Conservation (phyloP, 139 green algal species). For the Yamagishiella unicocca region DNA sequence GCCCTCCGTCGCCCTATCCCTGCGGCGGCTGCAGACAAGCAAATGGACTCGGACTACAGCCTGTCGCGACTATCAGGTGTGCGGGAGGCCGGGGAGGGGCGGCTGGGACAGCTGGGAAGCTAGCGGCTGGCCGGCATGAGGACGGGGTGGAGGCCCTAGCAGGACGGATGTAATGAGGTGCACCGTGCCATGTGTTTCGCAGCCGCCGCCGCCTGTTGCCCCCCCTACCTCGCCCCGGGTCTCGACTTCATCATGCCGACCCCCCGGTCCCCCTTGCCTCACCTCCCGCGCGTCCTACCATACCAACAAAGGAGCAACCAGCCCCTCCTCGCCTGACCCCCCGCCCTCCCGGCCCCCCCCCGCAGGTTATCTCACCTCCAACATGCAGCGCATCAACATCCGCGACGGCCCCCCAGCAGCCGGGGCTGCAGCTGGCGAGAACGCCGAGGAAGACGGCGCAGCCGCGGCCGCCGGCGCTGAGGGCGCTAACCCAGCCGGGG, state of each 20-base stretch:
- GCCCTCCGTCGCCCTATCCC: neutral
- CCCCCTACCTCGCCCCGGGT: too few species aligned
- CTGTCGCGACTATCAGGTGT: conserved; percentile 33
- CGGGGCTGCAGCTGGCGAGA: too few species aligned
- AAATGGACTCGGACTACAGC: conserved; percentile 50
- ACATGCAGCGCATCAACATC: conserved; percentile 35
- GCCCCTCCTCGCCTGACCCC: neutral
- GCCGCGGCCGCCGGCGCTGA: neutral
- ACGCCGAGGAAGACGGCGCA: neutral
- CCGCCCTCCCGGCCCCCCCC: neutral
- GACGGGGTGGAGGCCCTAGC: neutral
- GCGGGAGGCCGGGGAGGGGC: neutral
- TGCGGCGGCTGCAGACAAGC: conserved; percentile 24
- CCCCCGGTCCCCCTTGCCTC: too few species aligned
- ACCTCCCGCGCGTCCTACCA: neutral
- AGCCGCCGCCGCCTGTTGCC: too few species aligned
- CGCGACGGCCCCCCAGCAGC: neutral
- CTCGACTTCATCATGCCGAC: too few species aligned
- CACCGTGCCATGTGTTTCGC: too few species aligned
- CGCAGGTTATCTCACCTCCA: conserved; percentile 32
- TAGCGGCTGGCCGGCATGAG: neutral
- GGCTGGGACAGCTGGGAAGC: neutral
- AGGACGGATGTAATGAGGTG: neutral
- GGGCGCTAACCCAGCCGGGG: neutral
- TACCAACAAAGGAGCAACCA: neutral